Evolutionary conservation across 352 stramenopile species (phyloP).

Genomic region (Pythium biforme): DNA sequence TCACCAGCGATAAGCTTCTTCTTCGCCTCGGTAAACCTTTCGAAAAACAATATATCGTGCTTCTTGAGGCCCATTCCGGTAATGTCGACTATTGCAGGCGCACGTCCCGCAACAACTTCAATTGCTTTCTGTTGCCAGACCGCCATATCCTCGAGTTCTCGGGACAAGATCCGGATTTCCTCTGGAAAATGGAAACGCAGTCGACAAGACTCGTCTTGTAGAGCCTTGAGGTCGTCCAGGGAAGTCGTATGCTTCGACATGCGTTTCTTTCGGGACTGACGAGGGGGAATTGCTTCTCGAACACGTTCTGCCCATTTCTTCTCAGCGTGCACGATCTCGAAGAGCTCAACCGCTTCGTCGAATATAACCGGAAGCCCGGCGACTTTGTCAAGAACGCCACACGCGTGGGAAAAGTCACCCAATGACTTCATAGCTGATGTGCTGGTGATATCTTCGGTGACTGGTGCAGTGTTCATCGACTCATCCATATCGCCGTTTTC

Average conservation of each 20-base stretch:
- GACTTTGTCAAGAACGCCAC: slow-evolving; percentile 58
- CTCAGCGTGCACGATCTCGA: slow-evolving; percentile 53
- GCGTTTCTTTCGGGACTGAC: slow-evolving; percentile 80
- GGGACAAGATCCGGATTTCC: slow-evolving; percentile 68
- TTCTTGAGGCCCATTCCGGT: slow-evolving; percentile 50
- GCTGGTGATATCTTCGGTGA: not conserved
- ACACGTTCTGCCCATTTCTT: slow-evolving; percentile 70
- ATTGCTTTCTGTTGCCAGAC: slow-evolving; percentile 65
- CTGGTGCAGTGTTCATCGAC: slow-evolving; percentile 12
- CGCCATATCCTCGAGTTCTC: slow-evolving; percentile 67
- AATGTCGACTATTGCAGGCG: slow-evolving; percentile 34
- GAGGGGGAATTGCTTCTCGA: slow-evolving; percentile 65
- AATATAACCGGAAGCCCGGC: slow-evolving; percentile 72
- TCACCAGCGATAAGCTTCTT: slow-evolving; percentile 16
- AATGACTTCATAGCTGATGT: slow-evolving; percentile 6
- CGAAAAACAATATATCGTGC: slow-evolving; percentile 65
- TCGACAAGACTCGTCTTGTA: slow-evolving; percentile 55
- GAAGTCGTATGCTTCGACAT: slow-evolving; percentile 63
- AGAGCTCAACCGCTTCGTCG: slow-evolving; percentile 60
- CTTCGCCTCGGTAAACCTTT: slow-evolving; percentile 29
- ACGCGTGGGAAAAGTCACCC: slow-evolving; percentile 50
- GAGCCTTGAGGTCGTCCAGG: slow-evolving; percentile 46
- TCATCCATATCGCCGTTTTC: slow-evolving; percentile 4
- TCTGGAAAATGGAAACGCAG: slow-evolving; percentile 77
- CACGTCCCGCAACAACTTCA: slow-evolving; percentile 41